Base-by-base conservation (phyloP, 352 stramenopile species). In the Globisporangium cystogenes region DNA sequence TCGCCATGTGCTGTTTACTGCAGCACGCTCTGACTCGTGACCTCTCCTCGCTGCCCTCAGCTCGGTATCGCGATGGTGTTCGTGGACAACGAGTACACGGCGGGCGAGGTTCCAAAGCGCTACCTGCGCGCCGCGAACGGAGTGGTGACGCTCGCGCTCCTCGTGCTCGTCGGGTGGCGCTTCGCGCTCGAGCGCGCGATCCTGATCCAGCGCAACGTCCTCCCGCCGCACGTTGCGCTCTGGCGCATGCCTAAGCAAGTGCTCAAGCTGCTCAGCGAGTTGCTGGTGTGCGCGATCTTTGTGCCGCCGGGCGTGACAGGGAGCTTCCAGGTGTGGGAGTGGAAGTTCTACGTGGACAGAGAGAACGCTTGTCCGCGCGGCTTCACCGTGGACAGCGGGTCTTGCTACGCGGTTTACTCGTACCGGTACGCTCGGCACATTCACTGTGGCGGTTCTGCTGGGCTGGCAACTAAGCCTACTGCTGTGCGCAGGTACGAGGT, bases 321-420 rank as follows among this genome's bases (percentile, higher is more conserved):
- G 1, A 72, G 49, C 24, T 86, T 92, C 21, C 53, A 57, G 7
- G 70, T 92, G 12, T 75, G 62, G 49, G 76, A 92, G 41, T 92
- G 78, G 81, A 87, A 84, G 55, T 85, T 70, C 36, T 82, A 85
- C 57, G 55, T 67, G 7, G 71, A 74, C 21, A 49, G 63, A 15
- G 43, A 36, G 45, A 52, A 40, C n/a, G 49, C 53, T 14, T 92
- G 78, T 43, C 53, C 63, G 1, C 55, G 54, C 4, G 66, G 67
- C 7, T 79, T 77, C 49, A 57, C 64, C 7, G 57, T 64, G 18
- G 46, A 70, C 43, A 48, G 41, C 7, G 64, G 44, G 1, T 74
- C 64, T 57, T 92, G 81, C 64, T 92, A 86, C 45, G 62, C 85
- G 40, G 65, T 79, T 16, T 92, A 87, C 48, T 68, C 65, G 14